Base-by-base conservation (phyloP, 352 stramenopile species). In the Phytopythium litorale region DNA sequence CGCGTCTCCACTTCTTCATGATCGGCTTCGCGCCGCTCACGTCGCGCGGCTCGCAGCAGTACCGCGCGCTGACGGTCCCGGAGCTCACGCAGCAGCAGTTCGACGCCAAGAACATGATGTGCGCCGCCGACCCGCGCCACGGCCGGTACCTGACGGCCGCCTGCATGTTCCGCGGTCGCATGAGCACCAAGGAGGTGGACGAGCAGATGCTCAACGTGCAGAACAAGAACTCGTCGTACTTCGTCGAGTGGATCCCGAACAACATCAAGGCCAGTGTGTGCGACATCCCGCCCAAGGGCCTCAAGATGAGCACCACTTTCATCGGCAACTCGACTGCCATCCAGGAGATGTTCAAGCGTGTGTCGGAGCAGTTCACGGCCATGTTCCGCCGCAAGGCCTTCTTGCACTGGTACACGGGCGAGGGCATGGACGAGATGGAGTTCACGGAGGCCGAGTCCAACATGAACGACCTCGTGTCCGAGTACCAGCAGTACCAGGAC, bases 401-500 rank as follows among this genome's bases (percentile, higher is more conserved):
- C 91, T 94, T 99, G 76, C 98, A 99, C 81, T 99, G 98, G 98
- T 99, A 99, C 91, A 99, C 98, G 50, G 98, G 98, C 52, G 98
- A 99, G 84, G 98, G 98, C 78, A 99, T 99, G 98, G 98, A 99
- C 72, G 98, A 99, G 82, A 99, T 99, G 98, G 98, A 99, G 84
- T 99, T 99, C 88, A 99, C 98, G 52, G 98, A 99, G 87, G 98
- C 98, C 38, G 98, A 99, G 84, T 99, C 96, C 63, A 99, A 99
- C 95, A 99, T 99, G 95, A 99, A 99, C 83, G 98, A 99, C 84
- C 84, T 99, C 62, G 97, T 99, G 55, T 99, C 97, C 54, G 98
- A 99, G 82, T 99, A 99, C 87, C 98, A 99, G 85, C 98, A 99
- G 81, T 99, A 99, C 88, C 98, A 99, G 79, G 98, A 99, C 70